A percentile compares a stretch with the other conserved stretches of the same genome.
These are phyloP conservation scores for Daldinia decipiens DNA, from an alignment of 495 filamentous ascomycete genomes.

Conservation along the genomic window DNA sequence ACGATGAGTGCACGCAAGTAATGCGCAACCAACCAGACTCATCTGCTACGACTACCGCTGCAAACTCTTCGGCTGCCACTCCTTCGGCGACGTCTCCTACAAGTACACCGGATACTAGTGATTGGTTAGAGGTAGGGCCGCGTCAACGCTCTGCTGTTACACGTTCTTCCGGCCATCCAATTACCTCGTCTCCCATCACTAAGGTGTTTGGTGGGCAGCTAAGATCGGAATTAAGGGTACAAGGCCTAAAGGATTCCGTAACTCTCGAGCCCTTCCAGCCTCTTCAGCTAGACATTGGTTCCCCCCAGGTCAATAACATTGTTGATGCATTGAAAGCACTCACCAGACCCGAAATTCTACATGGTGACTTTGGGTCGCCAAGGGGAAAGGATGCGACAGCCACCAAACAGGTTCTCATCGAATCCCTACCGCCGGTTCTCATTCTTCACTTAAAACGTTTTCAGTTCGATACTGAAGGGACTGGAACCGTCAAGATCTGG, in stretches of 20 bases:
- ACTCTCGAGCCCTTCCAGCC: slow-evolving; percentile 94
- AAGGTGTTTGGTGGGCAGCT: slow-evolving; percentile 95
- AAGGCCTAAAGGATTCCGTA: slow-evolving; percentile 87
- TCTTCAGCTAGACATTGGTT: slow-evolving; percentile 91
- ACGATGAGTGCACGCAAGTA: slow-evolving; percentile 87
- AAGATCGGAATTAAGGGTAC: slow-evolving; percentile 87
- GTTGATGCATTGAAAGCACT: slow-evolving; percentile 88
- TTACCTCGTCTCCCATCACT: slow-evolving; percentile 82
- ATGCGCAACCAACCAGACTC: slow-evolving; percentile 64
- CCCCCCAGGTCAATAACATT: slow-evolving; percentile 86
- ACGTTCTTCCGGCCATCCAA: slow-evolving; percentile 81
- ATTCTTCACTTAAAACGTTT: slow-evolving; percentile 97
- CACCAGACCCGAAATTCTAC: slow-evolving; percentile 82
- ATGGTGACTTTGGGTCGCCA: slow-evolving; percentile 86
- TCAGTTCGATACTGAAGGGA: slow-evolving; percentile 87
- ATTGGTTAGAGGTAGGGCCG: slow-evolving; percentile 93
- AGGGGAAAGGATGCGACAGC: slow-evolving; percentile 79
- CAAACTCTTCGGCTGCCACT: slow-evolving; percentile 52
- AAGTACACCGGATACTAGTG: slow-evolving; percentile 60
- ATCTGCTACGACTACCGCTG: slow-evolving; percentile 54
- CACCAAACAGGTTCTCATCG: slow-evolving; percentile 95
- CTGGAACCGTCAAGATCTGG: slow-evolving; percentile 96
- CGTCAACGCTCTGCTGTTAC: slow-evolving; percentile 90
- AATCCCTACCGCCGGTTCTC: slow-evolving; percentile 89
- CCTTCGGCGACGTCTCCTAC: slow-evolving; percentile 53